Evolutionary conservation across 805 yeast species (phyloP), one percentile per base, ranked within the genome.

Genomic region (Yarrowia sp.): DNA sequence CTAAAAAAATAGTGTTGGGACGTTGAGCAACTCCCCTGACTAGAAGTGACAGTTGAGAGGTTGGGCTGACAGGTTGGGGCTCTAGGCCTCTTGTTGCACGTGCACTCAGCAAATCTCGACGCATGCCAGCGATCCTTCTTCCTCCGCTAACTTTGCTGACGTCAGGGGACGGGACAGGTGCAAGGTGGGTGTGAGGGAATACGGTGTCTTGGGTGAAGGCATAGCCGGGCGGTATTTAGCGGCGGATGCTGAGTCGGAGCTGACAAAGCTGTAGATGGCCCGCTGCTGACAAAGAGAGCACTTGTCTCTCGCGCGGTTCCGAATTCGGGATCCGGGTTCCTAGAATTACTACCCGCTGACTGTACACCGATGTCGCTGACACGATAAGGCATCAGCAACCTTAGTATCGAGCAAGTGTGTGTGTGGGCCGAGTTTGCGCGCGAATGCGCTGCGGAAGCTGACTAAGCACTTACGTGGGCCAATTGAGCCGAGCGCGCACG

Each of bases 301-400:
- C n/a, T n/a, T n/a, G n/a, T n/a, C n/a, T n/a, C n/a, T n/a, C n/a
- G n/a, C n/a, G n/a, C n/a, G n/a, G n/a, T n/a, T n/a, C n/a, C n/a
- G n/a, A n/a, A n/a, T n/a, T n/a, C n/a, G n/a, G n/a, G n/a, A n/a
- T n/a, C n/a, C n/a, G n/a, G n/a, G n/a, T n/a, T n/a, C n/a, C n/a
- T n/a, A n/a, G n/a, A n/a, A n/a, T n/a, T n/a, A 25, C 33, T 25
- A 22, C 14, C 49, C 46, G 46, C 46, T 39, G 46, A 39, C 27
- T 21, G 39, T 18, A 19, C 18, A 16, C 51, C 35, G 51, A 44
- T 44, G 51, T 29, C 51, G 36, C 36, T 46, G 53, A 31, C 53
- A 46, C 53, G 55, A 47, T 47, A 47, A 47, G 55, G 55, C 55
- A 47, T 31, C 55, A 31, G 55, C 38, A 47, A 47, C 55, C 27